These are phyloP conservation scores for Cercospora sp. DNA, from an alignment of 2,329 filamentous ascomycete genomes.

Conservation along the genomic window DNA sequence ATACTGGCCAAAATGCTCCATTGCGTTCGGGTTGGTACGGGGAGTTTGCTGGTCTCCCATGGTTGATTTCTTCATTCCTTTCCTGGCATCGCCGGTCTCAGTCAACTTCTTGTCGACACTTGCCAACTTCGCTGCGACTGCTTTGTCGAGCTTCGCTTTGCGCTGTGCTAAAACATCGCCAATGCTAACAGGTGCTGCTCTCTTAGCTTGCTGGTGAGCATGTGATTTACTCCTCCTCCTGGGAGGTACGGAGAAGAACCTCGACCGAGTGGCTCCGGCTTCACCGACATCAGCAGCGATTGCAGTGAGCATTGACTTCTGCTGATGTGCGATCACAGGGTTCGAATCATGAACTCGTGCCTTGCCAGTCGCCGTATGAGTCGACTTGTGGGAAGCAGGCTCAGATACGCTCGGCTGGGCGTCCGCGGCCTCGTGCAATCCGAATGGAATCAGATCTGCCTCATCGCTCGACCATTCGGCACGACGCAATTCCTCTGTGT, in stretches of 20 bases:
- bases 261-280: not conserved
- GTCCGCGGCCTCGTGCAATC: not conserved
- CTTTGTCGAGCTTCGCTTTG: conserved; percentile 6
- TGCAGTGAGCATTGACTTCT: not conserved
- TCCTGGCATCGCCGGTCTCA: not conserved
- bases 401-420: not conserved
- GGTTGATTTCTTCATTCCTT: not conserved
- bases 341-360: not conserved
- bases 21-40: not conserved
- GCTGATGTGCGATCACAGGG: not conserved
- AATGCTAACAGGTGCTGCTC: not conserved
- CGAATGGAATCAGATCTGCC: conserved; percentile 1
- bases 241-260: not conserved
- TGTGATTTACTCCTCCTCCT: not conserved
- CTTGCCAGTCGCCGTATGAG: not conserved
- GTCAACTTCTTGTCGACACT: not conserved
- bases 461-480: conserved; percentile 15
- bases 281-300: not conserved
- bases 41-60: not conserved
- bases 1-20: conserved; percentile 10
- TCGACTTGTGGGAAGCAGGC: not conserved
- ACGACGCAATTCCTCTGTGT: conserved; percentile 36
- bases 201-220: not conserved
- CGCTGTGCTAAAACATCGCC: not conserved
- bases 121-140: not conserved